Evolutionary conservation across 805 yeast genomes (phyloP).

Genomic region (Cyberlindnera mississippiensis): DNA sequence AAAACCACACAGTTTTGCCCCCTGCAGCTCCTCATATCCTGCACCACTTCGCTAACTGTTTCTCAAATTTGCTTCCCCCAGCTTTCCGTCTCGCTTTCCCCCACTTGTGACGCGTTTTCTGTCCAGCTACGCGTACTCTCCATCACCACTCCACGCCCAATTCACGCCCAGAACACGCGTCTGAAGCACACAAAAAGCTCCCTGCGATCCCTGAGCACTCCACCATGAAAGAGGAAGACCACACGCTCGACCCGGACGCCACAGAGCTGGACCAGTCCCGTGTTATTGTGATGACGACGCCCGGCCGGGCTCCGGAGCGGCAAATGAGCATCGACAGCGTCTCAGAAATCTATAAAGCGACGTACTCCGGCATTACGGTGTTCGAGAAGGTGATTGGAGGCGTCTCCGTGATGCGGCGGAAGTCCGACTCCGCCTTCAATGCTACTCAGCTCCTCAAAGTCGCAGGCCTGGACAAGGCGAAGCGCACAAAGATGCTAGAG

Average conservation of each 20-base stretch:
- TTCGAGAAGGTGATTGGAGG: slow-evolving; percentile 69
- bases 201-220: too few species aligned
- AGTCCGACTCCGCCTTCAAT: slow-evolving; percentile 75
- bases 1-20: too few species aligned
- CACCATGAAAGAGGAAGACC: slow-evolving; percentile 10
- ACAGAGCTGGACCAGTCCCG: slow-evolving; percentile 13
- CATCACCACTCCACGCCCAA: too few species aligned
- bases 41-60: too few species aligned
- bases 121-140: too few species aligned
- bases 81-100: too few species aligned
- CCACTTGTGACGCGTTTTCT: too few species aligned
- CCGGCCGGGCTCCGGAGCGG: background rate
- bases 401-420: slow-evolving; percentile 73
- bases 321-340: background rate
- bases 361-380: slow-evolving; percentile 78
- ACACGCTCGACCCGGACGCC: slow-evolving; percentile 13
- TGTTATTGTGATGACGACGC: background rate
- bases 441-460: slow-evolving; percentile 78
- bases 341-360: slow-evolving; percentile 58
- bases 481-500: slow-evolving; percentile 69
- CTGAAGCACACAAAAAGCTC: too few species aligned
- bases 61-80: too few species aligned
- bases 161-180: too few species aligned
- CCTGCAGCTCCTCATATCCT: too few species aligned
- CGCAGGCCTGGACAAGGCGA: slow-evolving; percentile 74